Evolutionary conservation across 176 grass and related monocot species (phyloP).

Genomic region (maize (Zea mays)): DNA sequence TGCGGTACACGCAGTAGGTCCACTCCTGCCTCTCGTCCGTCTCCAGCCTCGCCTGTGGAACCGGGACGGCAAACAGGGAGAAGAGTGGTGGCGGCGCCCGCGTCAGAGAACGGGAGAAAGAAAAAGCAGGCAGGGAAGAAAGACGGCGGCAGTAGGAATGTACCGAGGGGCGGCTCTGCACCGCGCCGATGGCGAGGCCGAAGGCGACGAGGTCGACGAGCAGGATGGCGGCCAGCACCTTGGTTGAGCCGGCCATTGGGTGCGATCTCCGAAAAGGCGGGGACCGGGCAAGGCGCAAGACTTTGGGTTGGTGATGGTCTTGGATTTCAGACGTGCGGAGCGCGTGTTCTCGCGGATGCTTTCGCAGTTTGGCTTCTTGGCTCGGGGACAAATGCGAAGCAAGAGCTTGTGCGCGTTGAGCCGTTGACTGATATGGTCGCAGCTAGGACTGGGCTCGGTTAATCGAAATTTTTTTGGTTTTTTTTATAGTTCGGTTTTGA

Average conservation of each 20-base stretch:
- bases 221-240: constrained; percentile 55
- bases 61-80: not conserved
- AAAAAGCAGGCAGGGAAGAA: not conserved
- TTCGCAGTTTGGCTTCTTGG: not conserved
- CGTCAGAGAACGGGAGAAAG: not conserved
- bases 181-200: constrained; percentile 75
- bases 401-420: too few species aligned
- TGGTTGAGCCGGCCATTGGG: constrained; percentile 59
- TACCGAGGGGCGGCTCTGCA: constrained; percentile 70
- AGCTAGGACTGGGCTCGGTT: too few species aligned
- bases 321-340: constrained; percentile 2
- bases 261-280: not conserved
- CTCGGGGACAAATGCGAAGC: not conserved
- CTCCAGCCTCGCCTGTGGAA: constrained; percentile 59
- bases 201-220: constrained; percentile 65
- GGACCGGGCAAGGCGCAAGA: too few species aligned
- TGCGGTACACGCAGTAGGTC: constrained; percentile 77
- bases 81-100: not conserved
- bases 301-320: not conserved
- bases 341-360: constrained; percentile 5
- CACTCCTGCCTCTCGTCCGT: constrained; percentile 63
- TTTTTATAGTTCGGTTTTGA: too few species aligned
- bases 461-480: too few species aligned
- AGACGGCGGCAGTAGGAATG: not conserved
- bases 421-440: too few species aligned